A percentile compares a stretch with the other conserved stretches of the same genome.
Evolutionary conservation across 352 stramenopile genomes (phyloP).

Genomic region (Phytophthora pseudosyringae): DNA sequence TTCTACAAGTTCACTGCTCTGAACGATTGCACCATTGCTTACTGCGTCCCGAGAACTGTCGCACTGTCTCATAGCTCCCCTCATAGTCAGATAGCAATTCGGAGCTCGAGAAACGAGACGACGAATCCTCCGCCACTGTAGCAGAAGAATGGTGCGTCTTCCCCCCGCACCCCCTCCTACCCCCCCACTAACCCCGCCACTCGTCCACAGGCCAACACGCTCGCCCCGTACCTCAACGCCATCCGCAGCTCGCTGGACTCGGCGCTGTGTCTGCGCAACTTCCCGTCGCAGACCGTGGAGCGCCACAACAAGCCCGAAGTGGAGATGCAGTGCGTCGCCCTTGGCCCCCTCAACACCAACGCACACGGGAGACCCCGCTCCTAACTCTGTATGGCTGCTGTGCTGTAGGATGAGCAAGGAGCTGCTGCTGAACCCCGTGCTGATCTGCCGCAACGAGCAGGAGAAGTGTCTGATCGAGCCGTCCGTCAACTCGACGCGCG

Average conservation of each 20-base stretch:
- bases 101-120: constrained; percentile 10
- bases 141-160: constrained; percentile 29
- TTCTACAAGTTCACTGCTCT: not conserved
- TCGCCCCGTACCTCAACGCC: constrained; percentile 92
- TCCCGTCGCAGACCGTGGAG: constrained; percentile 96
- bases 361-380: not conserved
- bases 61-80: constrained; percentile 10
- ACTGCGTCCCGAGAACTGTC: constrained; percentile 22
- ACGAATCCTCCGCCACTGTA: constrained; percentile 8
- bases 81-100: constrained; percentile 29
- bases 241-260: constrained; percentile 94
- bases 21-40: constrained; percentile 8
- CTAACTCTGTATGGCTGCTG: not conserved
- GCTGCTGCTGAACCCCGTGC: constrained; percentile 93
- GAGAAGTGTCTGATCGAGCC: constrained; percentile 95
- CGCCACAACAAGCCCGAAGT: constrained; percentile 97
- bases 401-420: constrained; percentile 88
- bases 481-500: constrained; percentile 95
- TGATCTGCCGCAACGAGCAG: constrained; percentile 94
- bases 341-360: not conserved
- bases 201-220: constrained; percentile 69
- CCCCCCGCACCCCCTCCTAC: not conserved
- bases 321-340: constrained; percentile 81
- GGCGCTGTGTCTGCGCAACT: constrained; percentile 94
- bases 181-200: not conserved